Evolutionary conservation across 2,329 filamentous ascomycete species (phyloP), one percentile per base, ranked within the genome.

Genomic region (Capronia epimyces): DNA sequence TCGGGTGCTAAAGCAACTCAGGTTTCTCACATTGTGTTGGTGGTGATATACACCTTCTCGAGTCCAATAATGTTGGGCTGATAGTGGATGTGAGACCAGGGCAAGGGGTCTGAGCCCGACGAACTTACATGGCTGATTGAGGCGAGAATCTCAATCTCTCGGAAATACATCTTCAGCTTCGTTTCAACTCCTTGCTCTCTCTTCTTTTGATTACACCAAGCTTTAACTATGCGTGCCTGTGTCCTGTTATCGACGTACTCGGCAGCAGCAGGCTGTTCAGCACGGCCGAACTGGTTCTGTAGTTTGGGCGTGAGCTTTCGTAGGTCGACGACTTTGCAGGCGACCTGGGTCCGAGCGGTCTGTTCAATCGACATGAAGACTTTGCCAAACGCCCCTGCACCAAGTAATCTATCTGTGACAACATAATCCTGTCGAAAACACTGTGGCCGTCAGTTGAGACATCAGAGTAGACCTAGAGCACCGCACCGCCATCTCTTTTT

Each of bases 41-140:
- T 63, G 3, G 75, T 77, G 57, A 67, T 72, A 53, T 80, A 77
- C 1, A 81, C 77, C 55, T 77, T 79, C 54, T 83, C 73, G 2
- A 83, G 62, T 3, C 66, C 61, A 53, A 83, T 73, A 46, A 83
- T 80, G 57, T 83, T 83, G 2, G 81, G 80, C 75, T 78, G 36
- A 13, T 22, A 8, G 5, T 16, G 12, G 31, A 31, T 55, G 25
- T 48, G 25, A 50, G 39, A 24, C 6, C 20, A 10, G n/a, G 20
- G 18, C 7, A 40, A 5, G 3, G n/a, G 3, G 18, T 18, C 24
- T 24, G 12, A 6, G 18, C 32, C 25, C 20, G 7, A 4, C 1
- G 15, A 2, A 46, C 69, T 51, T 62, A 77, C 75, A 69, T 83
- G 80, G 27, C 67, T 71, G 3, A 83, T 65, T 15, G 72, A 67